Evolutionary conservation across 768 basidiomycete species (phyloP), one percentile per base, ranked within the genome.

Genomic region (Lentinula boryana): DNA sequence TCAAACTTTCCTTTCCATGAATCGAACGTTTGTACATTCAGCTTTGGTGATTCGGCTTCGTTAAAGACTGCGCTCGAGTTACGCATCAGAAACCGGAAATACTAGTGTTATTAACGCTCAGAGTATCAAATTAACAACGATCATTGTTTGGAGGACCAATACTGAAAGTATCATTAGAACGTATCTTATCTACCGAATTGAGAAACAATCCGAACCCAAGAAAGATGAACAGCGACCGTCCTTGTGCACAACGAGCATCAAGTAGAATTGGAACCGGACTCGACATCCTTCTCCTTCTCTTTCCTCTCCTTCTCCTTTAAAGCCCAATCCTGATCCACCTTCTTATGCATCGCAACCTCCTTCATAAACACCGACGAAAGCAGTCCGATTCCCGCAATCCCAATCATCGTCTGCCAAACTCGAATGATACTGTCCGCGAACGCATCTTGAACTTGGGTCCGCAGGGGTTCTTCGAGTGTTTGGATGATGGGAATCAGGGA

Each of bases 401-500:
- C 79, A 18, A 72, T 60, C 68, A 79, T 69, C 31, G 72, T 69
- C 36, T 68, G 61, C 80, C 80, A 82, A 10, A 81, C 56, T 0
- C 70, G 65, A 0, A 54, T 43, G 40, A 81, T 62, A 50, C 75
- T 73, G 3, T 62, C 65, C 1, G 76, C 74, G 59, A 82, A 82
- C 21, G 77, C 76, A 10, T 50, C 68, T 10, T 72, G 72, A 1
- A 80, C 75, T 58, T 76, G 63, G 0, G 56, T 56, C 31, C 64
- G 52, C 18, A 75, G 60, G 2, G 74, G 66, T 23, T 76, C 70
- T 0, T 68, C 63, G 6, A 85, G 74, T 0, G 16, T 31, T 3
- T 63, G 52, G 21, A 84, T 74, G 18, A 66, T 60, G 0, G 81
- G 81, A 48, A 84, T 83, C 40, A 76, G 71, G 0, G 78, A 71